Evolutionary conservation across 1,284 basidiomycete species (phyloP).

Genomic region (Ganoderma sinense): DNA sequence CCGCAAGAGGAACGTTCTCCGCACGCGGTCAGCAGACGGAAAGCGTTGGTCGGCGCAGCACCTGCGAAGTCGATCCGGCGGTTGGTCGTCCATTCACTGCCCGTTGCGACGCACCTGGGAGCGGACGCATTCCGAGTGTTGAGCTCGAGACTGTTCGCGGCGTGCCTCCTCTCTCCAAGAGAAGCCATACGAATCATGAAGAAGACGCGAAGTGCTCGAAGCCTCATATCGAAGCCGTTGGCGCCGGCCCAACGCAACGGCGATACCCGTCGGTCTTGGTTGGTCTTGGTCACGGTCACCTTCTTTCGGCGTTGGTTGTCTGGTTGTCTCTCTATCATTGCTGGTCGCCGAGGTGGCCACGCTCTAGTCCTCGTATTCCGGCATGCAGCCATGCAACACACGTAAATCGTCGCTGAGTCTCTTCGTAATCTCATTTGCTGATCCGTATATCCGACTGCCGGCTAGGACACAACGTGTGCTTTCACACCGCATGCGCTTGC

Average conservation of each 20-base stretch:
- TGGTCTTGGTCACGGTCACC: neutral
- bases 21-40: slow-evolving; percentile 8
- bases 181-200: neutral
- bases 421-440: neutral
- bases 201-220: slow-evolving; percentile 10
- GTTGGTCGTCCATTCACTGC: slow-evolving; percentile 24
- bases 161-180: slow-evolving; percentile 9
- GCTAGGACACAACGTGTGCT: neutral
- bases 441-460: neutral
- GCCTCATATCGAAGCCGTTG: neutral
- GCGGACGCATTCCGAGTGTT: neutral
- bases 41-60: slow-evolving; percentile 3
- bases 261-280: neutral
- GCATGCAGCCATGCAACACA: neutral
- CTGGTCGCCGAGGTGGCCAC: neutral
- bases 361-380: neutral
- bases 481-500: neutral
- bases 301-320: neutral
- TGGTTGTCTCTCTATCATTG: neutral
- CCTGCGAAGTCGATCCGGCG: neutral
- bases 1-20: neutral
- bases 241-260: neutral
- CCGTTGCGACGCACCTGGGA: slow-evolving; percentile 3
- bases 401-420: neutral
- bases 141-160: slow-evolving; percentile 23